Evolutionary conservation across 192 early-diverging fungal species (phyloP).

Genomic region (Geranomyces michiganensis): DNA sequence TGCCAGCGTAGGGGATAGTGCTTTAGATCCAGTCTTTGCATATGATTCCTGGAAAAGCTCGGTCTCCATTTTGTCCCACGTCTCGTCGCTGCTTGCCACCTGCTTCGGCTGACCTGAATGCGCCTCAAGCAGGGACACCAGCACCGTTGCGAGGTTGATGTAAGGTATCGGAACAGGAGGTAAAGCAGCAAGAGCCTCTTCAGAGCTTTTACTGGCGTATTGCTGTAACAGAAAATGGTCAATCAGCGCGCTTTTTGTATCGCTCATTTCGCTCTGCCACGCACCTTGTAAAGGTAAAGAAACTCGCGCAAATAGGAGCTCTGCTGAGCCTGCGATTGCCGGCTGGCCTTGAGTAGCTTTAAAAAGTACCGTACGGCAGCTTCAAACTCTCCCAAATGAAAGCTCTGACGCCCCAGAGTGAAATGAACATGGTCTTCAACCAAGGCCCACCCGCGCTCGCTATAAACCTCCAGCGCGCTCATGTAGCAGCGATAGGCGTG

Average conservation of each 20-base stretch:
- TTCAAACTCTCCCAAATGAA: conserved; percentile 72
- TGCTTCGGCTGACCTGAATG: conserved; percentile 37
- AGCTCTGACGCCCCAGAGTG: conserved; percentile 79
- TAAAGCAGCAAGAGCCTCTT: conserved; percentile 51
- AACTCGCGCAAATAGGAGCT: conserved; percentile 74
- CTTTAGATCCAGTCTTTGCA: conserved; percentile 32
- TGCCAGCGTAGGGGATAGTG: conserved; percentile 35
- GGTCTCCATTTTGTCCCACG: conserved; percentile 72
- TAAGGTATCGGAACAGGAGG: conserved; percentile 64
- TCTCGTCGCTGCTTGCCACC: conserved; percentile 46
- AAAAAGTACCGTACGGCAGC: conserved; percentile 79
- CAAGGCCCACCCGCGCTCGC: conserved; percentile 66
- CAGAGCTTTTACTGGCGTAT: conserved; percentile 18
- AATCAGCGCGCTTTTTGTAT: background rate
- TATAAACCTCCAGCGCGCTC: conserved; percentile 62
- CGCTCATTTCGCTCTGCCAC: too few species aligned
- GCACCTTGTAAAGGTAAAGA: conserved; percentile 74
- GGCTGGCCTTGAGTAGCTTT: conserved; percentile 69
- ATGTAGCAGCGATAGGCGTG: conserved; percentile 82
- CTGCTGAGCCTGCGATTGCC: conserved; percentile 69
- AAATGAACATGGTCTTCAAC: conserved; percentile 92
- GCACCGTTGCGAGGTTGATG: conserved; percentile 34
- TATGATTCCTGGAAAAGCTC: conserved; percentile 63
- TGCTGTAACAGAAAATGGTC: conserved; percentile 25
- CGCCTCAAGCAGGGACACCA: conserved; percentile 37